phyloP scores from a whole-genome alignment of 345 rosid genomes.

The Aegle marmelos region DNA sequence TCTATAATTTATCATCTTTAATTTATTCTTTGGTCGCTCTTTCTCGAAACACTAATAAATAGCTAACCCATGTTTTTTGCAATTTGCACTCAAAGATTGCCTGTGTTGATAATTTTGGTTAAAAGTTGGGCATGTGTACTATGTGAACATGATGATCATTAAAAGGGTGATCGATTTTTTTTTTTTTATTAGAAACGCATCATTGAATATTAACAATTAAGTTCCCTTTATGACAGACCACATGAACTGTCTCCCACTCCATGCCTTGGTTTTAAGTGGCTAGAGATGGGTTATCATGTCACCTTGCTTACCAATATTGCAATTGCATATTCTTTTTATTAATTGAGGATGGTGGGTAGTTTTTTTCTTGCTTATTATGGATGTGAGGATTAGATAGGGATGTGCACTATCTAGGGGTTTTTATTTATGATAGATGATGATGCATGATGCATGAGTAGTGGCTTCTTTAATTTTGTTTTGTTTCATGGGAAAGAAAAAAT shows the following conservation, averaged over 20 bases:
- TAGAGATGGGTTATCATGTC: slow-evolving; percentile 71
- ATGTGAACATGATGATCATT: background rate
- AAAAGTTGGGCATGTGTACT: background rate
- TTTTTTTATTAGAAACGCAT: slow-evolving; percentile 1
- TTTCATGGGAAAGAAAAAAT: slow-evolving; percentile 6
- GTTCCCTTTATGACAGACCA: slow-evolving; percentile 49
- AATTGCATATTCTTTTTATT: slow-evolving; percentile 19
- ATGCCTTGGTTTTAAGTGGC: slow-evolving; percentile 53
- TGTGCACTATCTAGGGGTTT: slow-evolving; percentile 38
- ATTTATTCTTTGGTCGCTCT: background rate
- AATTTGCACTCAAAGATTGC: slow-evolving; percentile 27
- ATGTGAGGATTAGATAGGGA: slow-evolving; percentile 40
- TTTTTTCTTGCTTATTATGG: slow-evolving; percentile 35
- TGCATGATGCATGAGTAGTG: background rate
- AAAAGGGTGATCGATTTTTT: background rate
- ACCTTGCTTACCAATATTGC: slow-evolving; percentile 53
- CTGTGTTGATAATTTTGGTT: background rate
- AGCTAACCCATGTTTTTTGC: background rate
- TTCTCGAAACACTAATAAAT: slow-evolving; percentile 14
- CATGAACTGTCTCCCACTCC: slow-evolving; percentile 89
- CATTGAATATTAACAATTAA: slow-evolving; percentile 30
- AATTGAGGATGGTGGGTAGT: slow-evolving; percentile 32
- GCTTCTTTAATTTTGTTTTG: slow-evolving; percentile 13
- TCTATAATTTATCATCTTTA: background rate
- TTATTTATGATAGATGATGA: background rate